phyloP scores from a whole-genome alignment of 371 early-diverging fungal species.

The Circinella minor region DNA sequence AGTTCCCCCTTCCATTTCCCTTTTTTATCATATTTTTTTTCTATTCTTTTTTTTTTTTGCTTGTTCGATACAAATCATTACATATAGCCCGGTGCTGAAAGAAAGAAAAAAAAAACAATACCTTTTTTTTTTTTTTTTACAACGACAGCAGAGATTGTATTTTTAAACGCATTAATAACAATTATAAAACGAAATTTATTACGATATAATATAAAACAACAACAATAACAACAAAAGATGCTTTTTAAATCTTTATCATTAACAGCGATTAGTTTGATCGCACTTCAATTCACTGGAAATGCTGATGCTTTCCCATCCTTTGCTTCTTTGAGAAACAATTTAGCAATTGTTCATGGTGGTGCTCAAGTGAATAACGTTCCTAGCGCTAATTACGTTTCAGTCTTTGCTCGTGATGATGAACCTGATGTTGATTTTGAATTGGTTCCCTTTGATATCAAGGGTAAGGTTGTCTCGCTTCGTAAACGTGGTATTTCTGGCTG shows the following conservation, averaged over 20 bases:
- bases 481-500: constrained; percentile 22
- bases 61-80: not conserved
- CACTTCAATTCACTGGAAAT: constrained; percentile 5
- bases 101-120: not conserved
- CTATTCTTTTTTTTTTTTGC: no score
- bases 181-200: no score
- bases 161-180: no score
- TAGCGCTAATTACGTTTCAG: constrained; percentile 27
- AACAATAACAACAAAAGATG: not conserved
- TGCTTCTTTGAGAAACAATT: constrained; percentile 7
- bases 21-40: not conserved
- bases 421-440: constrained; percentile 36
- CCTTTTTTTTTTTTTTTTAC: no score
- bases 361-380: not conserved
- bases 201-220: not conserved
- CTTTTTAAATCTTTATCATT: constrained; percentile 7
- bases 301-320: constrained; percentile 5
- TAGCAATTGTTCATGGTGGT: constrained; percentile 18
- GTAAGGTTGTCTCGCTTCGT: constrained; percentile 19
- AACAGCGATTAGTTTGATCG: constrained; percentile 7
- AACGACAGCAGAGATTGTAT: no score
- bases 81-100: constrained; percentile 14
- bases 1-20: constrained; percentile 2
- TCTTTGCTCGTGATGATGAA: constrained; percentile 32
- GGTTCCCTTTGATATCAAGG: constrained; percentile 14